These are phyloP conservation scores for Teratosphaeriaceae sp. DNA, from an alignment of 2,329 filamentous ascomycete species.

Conservation along the genomic window DNA sequence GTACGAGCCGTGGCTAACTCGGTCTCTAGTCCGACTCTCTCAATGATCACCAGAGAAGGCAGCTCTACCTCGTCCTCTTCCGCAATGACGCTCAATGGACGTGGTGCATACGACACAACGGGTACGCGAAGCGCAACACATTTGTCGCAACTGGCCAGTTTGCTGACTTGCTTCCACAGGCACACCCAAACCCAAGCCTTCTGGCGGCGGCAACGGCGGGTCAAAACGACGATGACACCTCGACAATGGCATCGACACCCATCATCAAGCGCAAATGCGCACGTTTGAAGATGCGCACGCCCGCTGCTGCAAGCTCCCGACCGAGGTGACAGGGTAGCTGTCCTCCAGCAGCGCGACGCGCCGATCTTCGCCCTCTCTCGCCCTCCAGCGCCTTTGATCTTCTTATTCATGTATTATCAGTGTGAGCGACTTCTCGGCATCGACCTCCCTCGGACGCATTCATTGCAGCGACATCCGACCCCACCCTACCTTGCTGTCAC, in stretches of 20 bases:
- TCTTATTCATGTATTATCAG: not conserved
- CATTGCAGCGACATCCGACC: no score
- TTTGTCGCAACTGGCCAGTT: not conserved
- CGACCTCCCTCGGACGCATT: no score
- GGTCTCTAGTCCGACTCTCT: constrained; percentile 1
- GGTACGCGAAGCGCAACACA: constrained; percentile 4
- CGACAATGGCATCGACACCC: not conserved
- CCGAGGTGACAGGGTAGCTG: no score
- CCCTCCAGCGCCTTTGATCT: not conserved
- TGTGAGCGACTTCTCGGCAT: not conserved
- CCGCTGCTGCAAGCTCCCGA: no score
- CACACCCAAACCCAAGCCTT: constrained; percentile 13
- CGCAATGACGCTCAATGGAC: constrained; percentile 13
- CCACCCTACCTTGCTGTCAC: not conserved
- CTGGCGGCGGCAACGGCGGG: constrained; percentile 9
- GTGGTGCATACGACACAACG: constrained; percentile 14
- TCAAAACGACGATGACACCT: constrained; percentile 11
- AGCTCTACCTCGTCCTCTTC: not conserved
- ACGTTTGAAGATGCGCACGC: not conserved
- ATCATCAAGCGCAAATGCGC: no score
- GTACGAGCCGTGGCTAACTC: constrained; percentile 1
- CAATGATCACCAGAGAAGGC: constrained; percentile 16
- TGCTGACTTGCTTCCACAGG: constrained; percentile 1
- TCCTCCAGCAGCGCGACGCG: not conserved
- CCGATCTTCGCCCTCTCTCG: not conserved